Percentiles rank a stretch among this genome's conserved stretches.
These are phyloP conservation scores for Linnemannia exigua DNA, from an alignment of 192 early-diverging fungal species.

Conservation along the genomic window DNA sequence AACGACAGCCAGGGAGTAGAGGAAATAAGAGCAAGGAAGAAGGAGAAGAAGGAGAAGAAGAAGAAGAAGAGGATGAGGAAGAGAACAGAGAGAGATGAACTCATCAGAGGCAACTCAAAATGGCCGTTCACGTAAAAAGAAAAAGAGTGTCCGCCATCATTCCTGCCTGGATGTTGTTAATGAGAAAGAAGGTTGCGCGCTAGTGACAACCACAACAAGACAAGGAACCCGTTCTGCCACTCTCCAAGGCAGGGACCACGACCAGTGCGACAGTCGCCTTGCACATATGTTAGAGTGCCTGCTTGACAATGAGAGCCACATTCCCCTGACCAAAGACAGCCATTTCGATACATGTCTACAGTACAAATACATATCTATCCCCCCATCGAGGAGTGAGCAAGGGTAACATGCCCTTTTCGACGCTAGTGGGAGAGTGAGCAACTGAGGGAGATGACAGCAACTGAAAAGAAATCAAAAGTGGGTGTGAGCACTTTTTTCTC, in stretches of 20 bases:
- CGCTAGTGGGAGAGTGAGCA: background rate
- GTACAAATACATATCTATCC: background rate
- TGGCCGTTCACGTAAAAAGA: background rate
- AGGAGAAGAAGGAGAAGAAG: background rate
- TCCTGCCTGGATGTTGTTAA: background rate
- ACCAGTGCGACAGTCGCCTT: background rate
- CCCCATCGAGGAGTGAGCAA: background rate
- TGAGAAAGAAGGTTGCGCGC: slow-evolving; percentile 4
- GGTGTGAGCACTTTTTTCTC: background rate
- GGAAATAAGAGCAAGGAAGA: background rate
- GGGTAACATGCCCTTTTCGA: background rate
- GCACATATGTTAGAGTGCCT: background rate
- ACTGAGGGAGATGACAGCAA: background rate
- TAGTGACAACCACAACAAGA: too few species aligned
- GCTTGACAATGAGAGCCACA: background rate
- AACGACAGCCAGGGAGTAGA: background rate
- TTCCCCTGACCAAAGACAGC: background rate
- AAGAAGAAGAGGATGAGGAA: background rate
- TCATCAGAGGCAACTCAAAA: too few species aligned
- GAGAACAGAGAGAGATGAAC: background rate
- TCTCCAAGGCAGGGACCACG: background rate
- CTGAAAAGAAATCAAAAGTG: background rate
- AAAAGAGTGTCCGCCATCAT: background rate
- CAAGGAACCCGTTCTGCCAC: background rate
- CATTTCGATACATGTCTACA: background rate